Conservation (phyloP, 2,329 filamentous ascomycete species). For the Fusarium cicatricum region DNA sequence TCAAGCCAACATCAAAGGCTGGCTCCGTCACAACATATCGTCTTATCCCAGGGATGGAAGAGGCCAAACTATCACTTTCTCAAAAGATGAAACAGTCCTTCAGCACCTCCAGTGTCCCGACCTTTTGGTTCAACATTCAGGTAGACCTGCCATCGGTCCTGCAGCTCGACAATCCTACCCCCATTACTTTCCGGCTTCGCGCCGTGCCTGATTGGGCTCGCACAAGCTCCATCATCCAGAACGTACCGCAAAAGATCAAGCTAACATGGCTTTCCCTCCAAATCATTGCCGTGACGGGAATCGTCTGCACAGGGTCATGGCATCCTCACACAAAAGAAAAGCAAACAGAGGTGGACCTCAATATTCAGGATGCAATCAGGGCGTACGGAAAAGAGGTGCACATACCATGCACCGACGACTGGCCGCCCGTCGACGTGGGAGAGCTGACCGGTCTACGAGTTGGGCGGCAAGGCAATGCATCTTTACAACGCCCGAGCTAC, state of each 20-base stretch:
- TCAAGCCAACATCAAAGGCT: background rate
- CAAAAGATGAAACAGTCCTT: conserved; percentile 47
- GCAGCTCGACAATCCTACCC: conserved; percentile 40
- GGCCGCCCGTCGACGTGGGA: conserved; percentile 11
- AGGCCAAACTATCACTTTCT: conserved; percentile 43
- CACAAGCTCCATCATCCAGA: conserved; percentile 25
- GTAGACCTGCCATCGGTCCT: conserved; percentile 42
- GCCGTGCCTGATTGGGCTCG: conserved; percentile 16
- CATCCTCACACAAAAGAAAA: background rate
- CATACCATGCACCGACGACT: conserved; percentile 7
- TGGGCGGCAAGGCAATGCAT: background rate
- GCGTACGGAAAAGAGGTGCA: background rate
- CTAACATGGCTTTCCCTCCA: conserved; percentile 18
- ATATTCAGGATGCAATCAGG: background rate
- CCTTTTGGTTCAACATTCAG: conserved; percentile 39
- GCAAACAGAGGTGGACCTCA: conserved; percentile 4
- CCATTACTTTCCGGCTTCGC: conserved; percentile 35
- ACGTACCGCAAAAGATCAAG: conserved; percentile 17
- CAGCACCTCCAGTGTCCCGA: conserved; percentile 45
- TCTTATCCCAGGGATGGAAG: conserved; percentile 44
- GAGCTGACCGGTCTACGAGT: conserved; percentile 10
- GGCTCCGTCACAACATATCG: conserved; percentile 31
- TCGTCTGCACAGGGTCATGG: conserved; percentile 12
- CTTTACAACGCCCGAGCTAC: background rate
- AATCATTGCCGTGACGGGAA: conserved; percentile 7